Conservation (phyloP, 768 basidiomycete genomes). For the Podaxis sp. region DNA sequence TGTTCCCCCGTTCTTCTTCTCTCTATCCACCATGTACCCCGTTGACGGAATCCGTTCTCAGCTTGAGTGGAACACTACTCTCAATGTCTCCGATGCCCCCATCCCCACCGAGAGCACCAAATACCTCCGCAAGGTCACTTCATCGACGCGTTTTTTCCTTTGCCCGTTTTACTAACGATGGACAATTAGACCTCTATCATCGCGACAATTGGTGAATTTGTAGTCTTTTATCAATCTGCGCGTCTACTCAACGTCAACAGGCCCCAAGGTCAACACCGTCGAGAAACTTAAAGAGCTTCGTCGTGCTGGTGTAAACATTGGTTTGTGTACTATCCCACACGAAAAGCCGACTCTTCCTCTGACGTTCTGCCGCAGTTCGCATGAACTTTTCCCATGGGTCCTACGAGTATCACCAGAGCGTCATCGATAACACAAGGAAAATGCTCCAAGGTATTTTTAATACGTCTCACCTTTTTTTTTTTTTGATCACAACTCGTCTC, state of each 20-base stretch:
- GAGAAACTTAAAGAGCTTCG: constrained; percentile 85
- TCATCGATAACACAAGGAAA: constrained; percentile 95
- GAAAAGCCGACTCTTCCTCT: constrained; percentile 6
- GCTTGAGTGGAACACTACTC: constrained; percentile 88
- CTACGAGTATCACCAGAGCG: constrained; percentile 98
- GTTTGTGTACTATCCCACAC: constrained; percentile 45
- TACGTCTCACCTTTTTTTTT: background rate
- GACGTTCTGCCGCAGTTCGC: constrained; percentile 60
- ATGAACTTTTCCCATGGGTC: constrained; percentile 99
- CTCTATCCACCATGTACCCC: constrained; percentile 46
- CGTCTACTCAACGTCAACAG: constrained; percentile 35
- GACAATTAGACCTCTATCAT: constrained; percentile 88
- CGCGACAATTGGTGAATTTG: constrained; percentile 85
- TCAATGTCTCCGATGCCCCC: constrained; percentile 71
- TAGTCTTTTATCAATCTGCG: constrained; percentile 13
- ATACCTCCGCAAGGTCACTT: constrained; percentile 83
- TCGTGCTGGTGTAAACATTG: constrained; percentile 95
- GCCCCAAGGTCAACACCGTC: constrained; percentile 91
- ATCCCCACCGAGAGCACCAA: constrained; percentile 78
- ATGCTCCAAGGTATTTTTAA: constrained; percentile 66
- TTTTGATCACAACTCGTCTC: constrained; percentile 12
- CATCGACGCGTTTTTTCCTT: background rate
- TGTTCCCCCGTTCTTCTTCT: constrained; percentile 20
- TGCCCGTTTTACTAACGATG: constrained; percentile 12
- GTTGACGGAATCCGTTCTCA: constrained; percentile 70